These are phyloP conservation scores for Xylariaceae sp. DNA, from an alignment of 2,329 filamentous ascomycete genomes.

Conservation along the genomic window DNA sequence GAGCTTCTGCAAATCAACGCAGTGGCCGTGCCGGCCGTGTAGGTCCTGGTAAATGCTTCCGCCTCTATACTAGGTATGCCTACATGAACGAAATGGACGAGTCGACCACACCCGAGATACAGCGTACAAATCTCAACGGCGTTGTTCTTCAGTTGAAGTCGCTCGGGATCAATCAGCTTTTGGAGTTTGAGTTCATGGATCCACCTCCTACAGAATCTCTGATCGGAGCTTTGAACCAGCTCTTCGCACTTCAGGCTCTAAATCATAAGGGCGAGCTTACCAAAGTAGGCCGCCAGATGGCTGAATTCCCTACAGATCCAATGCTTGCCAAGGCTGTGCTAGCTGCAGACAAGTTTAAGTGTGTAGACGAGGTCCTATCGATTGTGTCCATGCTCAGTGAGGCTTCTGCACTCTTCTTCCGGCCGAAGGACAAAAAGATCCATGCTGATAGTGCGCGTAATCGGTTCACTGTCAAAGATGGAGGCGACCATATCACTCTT, in stretches of 20 bases:
- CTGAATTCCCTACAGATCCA: slow-evolving; percentile 90
- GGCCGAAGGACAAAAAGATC: slow-evolving; percentile 96
- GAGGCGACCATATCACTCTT: slow-evolving; percentile 86
- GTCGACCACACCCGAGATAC: slow-evolving; percentile 89
- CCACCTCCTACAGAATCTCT: slow-evolving; percentile 88
- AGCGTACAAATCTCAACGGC: slow-evolving; percentile 83
- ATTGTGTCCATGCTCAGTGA: slow-evolving; percentile 96
- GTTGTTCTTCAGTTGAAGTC: slow-evolving; percentile 88
- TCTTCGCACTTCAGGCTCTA: slow-evolving; percentile 88
- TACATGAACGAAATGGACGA: slow-evolving; percentile 96
- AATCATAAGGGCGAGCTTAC: slow-evolving; percentile 90
- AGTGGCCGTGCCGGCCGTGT: slow-evolving; percentile 92
- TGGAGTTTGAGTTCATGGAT: slow-evolving; percentile 97
- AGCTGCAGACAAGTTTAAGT: slow-evolving; percentile 87
- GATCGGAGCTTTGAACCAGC: slow-evolving; percentile 84
- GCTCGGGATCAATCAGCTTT: slow-evolving; percentile 87
- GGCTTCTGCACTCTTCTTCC: slow-evolving; percentile 86
- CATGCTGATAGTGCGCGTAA: slow-evolving; percentile 90
- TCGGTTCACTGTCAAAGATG: slow-evolving; percentile 87
- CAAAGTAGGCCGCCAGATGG: slow-evolving; percentile 90
- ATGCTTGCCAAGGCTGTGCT: slow-evolving; percentile 91
- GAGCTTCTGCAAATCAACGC: slow-evolving; percentile 90
- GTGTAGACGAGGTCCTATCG: slow-evolving; percentile 88
- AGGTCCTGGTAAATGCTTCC: slow-evolving; percentile 89
- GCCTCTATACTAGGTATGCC: slow-evolving; percentile 90